phyloP scores from a whole-genome alignment of 108 stramenopile genomes.

The Conticribra weissflogii region DNA sequence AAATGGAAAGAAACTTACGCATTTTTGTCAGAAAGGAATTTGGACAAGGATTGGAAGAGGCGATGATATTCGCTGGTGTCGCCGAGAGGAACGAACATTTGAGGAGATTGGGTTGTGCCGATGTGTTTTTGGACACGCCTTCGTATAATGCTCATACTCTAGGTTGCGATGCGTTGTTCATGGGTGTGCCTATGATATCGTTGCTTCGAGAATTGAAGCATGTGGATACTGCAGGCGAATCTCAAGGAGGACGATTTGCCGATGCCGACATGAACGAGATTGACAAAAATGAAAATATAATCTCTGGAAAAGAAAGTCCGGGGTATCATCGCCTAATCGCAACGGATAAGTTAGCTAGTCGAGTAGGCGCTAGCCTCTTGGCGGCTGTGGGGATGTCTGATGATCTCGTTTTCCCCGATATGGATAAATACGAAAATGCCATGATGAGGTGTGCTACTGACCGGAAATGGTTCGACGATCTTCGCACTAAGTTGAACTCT shows the following conservation, averaged over 20 bases:
- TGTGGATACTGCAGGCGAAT: neutral
- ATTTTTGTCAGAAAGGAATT: constrained; percentile 51
- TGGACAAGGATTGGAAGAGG: constrained; percentile 49
- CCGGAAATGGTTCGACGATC: constrained; percentile 38
- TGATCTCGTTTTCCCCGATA: constrained; percentile 47
- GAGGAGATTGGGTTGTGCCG: constrained; percentile 68
- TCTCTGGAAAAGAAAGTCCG: too few species aligned
- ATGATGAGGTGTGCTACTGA: constrained; percentile 66
- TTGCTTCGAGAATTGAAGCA: constrained; percentile 34
- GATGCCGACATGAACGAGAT: neutral
- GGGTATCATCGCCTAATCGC: constrained; percentile 17
- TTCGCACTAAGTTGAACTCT: constrained; percentile 19
- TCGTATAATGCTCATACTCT: constrained; percentile 88
- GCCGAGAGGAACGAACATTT: constrained; percentile 79
- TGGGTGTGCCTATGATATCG: constrained; percentile 83
- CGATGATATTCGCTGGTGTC: constrained; percentile 74
- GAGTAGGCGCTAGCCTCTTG: constrained; percentile 79
- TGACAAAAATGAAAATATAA: neutral
- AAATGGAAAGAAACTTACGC: constrained; percentile 75
- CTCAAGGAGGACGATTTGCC: neutral
- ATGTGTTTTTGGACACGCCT: constrained; percentile 89
- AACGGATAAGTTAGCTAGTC: constrained; percentile 79
- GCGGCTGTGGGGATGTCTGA: constrained; percentile 58
- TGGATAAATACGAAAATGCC: constrained; percentile 67
- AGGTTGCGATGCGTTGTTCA: constrained; percentile 63